Evolutionary conservation across 2,329 filamentous ascomycete species (phyloP), one percentile per base, ranked within the genome.

Genomic region (Colletotrichum higginsianum): DNA sequence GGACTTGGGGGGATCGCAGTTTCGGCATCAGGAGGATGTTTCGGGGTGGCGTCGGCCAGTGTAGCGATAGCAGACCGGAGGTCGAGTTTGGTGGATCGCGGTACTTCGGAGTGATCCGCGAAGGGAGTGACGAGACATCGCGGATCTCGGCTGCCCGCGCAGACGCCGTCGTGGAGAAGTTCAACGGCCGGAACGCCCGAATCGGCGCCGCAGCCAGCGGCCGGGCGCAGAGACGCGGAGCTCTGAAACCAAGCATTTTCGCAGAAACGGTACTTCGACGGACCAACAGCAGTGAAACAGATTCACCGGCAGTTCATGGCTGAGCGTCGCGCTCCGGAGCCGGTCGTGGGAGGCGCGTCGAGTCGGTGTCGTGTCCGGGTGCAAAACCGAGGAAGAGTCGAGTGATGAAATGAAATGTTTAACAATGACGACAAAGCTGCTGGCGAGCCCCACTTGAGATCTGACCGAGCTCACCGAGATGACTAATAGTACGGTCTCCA

Each of bases 41-140:
- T 61, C 84, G 85, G 46, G 87, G 88, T 1, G 89, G 87, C 26
- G 83, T 81, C 0, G 85, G 85, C 85, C 85, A 89, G 76, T 86
- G 86, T 1, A 91, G 80, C 1, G 88, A 87, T 47, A 91, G 82
- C 11, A 90, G 82, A 8, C 73, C 73, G 0, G 73, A 74, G 0
- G 87, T 88, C 12, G 87, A 87, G 3, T 83, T 84, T 15, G 84
- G 82, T 74, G 83, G 89, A 83, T 91, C 88, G 81, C 89, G 86
- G 80, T 92, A 93, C 74, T 84, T 85, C 12, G 92, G 91, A n/a
- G 88, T 81, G 53, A 91, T 84, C 65, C 91, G 87, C 57, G 86
- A 80, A 3, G 87, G 86, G 8, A 92, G 84, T 26, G 81, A 76
- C 6, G 84, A 80, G 35, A 86, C 80, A 76, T 88, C 85, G 75